Percentiles rank a stretch among this genome's conserved stretches.
Conservation (phyloP, 192 early-diverging fungal species). For the Hyaloraphidium curvatum region DNA sequence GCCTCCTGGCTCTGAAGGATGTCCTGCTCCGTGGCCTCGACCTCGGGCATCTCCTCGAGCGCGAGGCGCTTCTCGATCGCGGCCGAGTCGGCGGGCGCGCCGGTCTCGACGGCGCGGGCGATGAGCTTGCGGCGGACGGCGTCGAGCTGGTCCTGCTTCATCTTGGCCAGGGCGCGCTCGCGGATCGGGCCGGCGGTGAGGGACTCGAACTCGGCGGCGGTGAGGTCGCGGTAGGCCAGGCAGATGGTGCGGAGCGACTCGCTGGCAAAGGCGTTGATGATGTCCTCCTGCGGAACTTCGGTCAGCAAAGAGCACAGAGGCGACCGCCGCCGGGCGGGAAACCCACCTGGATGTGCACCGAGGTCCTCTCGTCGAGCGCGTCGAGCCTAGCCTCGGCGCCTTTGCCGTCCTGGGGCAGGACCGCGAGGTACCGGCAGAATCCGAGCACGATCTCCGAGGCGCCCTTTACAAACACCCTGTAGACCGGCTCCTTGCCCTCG, state of each 20-base stretch:
- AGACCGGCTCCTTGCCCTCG: constrained; percentile 23
- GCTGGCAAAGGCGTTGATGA: constrained; percentile 53
- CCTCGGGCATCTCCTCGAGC: neutral
- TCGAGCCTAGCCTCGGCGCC: constrained; percentile 13
- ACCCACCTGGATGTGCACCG: too few relatives aligned
- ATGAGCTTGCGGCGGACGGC: neutral
- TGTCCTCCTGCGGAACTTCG: constrained; percentile 12
- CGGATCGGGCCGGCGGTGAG: neutral
- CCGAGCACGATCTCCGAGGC: constrained; percentile 72
- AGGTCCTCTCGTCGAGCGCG: constrained; percentile 12
- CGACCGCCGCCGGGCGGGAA: too few relatives aligned
- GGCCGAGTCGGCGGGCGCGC: neutral
- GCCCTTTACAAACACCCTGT: constrained; percentile 80
- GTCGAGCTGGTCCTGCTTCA: constrained; percentile 6
- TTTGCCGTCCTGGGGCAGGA: constrained; percentile 5
- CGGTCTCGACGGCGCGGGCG: neutral
- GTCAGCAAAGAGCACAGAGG: too few relatives aligned
- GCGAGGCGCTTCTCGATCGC: neutral
- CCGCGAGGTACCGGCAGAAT: constrained; percentile 19
- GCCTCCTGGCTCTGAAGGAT: constrained; percentile 15
- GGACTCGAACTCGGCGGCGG: constrained; percentile 1
- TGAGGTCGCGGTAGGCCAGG: constrained; percentile 64
- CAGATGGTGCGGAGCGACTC: constrained; percentile 80
- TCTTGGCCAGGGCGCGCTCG: neutral
- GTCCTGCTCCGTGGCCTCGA: constrained; percentile 33